phyloP scores from a whole-genome alignment of 2,329 filamentous ascomycete species.

The Fusarium caatingaense region DNA sequence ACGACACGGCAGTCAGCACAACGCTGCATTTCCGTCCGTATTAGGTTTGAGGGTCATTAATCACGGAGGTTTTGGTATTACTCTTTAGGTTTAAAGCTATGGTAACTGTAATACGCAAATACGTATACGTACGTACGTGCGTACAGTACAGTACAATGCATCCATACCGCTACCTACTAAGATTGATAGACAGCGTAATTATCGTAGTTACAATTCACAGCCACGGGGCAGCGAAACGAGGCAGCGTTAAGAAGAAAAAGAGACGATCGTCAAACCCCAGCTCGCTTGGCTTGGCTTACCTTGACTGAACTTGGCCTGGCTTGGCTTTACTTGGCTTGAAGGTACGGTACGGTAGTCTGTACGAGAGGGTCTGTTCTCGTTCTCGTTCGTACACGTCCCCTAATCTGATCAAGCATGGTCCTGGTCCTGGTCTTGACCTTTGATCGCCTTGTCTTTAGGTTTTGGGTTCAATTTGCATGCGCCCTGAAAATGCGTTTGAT shows the following conservation, averaged over 20 bases:
- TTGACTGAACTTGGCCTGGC: not conserved
- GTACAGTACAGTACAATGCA: not conserved
- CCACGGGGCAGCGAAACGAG: constrained; percentile 12
- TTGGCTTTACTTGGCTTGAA: not conserved
- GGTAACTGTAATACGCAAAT: constrained; percentile 13
- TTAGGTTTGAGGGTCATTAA: constrained; percentile 11
- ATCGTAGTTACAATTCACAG: constrained; percentile 3
- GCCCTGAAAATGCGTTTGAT: constrained; percentile 34
- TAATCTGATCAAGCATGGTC: constrained; percentile 2
- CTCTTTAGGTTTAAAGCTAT: not conserved
- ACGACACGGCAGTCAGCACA: constrained; percentile 24
- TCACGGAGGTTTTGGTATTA: not conserved
- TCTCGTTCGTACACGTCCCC: constrained; percentile 27
- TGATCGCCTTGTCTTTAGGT: constrained; percentile 28
- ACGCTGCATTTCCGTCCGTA: not conserved
- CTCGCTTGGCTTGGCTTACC: constrained; percentile 1
- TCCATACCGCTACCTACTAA: not conserved
- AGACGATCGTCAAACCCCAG: constrained; percentile 15
- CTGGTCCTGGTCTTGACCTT: constrained; percentile 6
- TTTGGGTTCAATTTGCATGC: constrained; percentile 27
- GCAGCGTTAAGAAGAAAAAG: not conserved
- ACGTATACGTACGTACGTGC: not conserved
- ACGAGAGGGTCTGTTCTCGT: constrained; percentile 13
- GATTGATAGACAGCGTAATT: not conserved
- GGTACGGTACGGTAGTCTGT: not conserved